phyloP scores from a whole-genome alignment of 1,284 basidiomycete genomes.

The Retiboletus flavoniger region DNA sequence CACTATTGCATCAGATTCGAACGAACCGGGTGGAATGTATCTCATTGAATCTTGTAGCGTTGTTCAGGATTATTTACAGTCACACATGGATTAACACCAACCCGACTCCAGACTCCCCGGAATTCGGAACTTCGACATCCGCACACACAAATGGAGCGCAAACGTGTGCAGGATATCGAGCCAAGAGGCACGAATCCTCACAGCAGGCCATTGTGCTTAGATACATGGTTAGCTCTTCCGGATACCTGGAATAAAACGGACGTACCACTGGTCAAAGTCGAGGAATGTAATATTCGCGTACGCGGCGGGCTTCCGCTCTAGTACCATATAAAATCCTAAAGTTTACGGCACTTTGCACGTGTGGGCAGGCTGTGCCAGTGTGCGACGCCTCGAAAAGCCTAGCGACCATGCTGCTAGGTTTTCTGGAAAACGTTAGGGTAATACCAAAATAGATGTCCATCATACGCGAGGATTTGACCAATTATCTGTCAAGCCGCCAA shows the following conservation, averaged over 20 bases:
- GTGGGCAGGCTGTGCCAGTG: background rate
- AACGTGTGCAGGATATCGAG: background rate
- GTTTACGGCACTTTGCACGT: background rate
- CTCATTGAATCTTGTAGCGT: background rate
- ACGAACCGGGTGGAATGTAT: background rate
- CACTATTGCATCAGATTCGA: background rate
- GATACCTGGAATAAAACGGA: background rate
- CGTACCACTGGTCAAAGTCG: background rate
- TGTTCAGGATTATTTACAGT: background rate
- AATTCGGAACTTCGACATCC: background rate
- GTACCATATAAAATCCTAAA: background rate
- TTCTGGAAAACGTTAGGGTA: background rate
- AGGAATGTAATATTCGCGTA: background rate
- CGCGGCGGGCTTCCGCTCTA: background rate
- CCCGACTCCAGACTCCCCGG: background rate
- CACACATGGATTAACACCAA: background rate
- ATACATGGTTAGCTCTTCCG: background rate
- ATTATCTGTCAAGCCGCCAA: background rate
- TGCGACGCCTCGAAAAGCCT: background rate
- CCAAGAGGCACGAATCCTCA: background rate
- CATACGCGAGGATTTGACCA: background rate
- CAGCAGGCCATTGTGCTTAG: background rate
- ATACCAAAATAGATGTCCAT: slow-evolving; percentile 9
- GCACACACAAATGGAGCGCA: background rate
- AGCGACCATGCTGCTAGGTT: background rate